phyloP scores from a whole-genome alignment of 169 alveolate species.

The Plasmodium relictum region DNA sequence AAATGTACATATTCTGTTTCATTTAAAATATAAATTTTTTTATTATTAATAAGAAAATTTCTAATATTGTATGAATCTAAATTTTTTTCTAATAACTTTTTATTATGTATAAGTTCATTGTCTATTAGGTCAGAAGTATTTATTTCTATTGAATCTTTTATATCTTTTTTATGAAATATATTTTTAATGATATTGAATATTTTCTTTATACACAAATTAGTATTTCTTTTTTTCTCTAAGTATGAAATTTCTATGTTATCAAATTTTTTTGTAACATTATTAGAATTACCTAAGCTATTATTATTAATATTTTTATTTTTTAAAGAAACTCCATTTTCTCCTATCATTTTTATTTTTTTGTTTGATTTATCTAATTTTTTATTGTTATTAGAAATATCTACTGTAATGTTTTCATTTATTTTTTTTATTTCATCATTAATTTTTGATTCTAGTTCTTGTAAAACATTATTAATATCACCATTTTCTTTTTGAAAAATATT shows the following conservation, averaged over 20 bases:
- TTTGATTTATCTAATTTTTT: not conserved
- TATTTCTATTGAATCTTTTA: constrained; percentile 51
- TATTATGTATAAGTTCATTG: constrained; percentile 45
- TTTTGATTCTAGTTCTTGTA: constrained; percentile 12
- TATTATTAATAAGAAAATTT: constrained; percentile 50
- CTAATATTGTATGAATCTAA: constrained; percentile 55
- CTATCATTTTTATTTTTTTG: not conserved
- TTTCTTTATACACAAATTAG: constrained; percentile 43
- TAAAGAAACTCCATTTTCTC: not conserved
- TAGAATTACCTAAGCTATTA: not conserved
- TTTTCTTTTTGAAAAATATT: constrained; percentile 4
- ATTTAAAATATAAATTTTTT: constrained; percentile 49
- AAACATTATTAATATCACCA: not conserved
- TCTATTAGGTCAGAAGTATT: constrained; percentile 26
- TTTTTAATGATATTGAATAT: constrained; percentile 12
- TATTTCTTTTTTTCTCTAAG: constrained; percentile 54
- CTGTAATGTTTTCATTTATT: constrained; percentile 34
- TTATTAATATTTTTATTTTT: not conserved
- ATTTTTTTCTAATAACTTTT: constrained; percentile 60
- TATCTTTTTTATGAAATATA: constrained; percentile 39
- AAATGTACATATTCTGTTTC: constrained; percentile 54
- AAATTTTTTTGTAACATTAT: not conserved
- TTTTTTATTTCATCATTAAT: constrained; percentile 23
- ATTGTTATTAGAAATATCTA: constrained; percentile 8
- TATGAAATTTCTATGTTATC: constrained; percentile 26